phyloP scores from a whole-genome alignment of 2,329 filamentous ascomycete genomes.

The Phialophora verrucosa region DNA sequence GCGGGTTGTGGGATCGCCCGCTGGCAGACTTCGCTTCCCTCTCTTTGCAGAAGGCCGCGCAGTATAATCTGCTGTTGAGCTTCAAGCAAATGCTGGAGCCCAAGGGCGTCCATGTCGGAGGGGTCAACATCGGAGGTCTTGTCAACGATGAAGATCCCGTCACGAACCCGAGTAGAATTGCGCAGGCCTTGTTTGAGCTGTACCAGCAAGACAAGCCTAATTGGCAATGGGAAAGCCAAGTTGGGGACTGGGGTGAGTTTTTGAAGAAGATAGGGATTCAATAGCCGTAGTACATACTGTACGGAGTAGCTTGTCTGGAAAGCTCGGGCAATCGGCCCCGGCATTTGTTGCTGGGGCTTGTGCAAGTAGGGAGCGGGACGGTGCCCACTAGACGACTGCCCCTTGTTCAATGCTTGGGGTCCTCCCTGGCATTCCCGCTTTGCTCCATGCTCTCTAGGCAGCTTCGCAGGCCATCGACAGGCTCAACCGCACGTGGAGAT shows the following conservation, averaged over 20 bases:
- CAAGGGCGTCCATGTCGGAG: constrained; percentile 39
- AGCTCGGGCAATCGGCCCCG: not conserved
- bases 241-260: constrained; percentile 30
- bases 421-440: not conserved
- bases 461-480: not conserved
- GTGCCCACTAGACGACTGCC: no score
- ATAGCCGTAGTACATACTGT: not conserved
- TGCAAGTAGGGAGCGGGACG: no score
- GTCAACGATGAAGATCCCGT: constrained; percentile 33
- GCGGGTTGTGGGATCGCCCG: constrained; percentile 24
- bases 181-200: constrained; percentile 35
- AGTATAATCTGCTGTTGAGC: constrained; percentile 28
- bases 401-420: no score
- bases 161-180: constrained; percentile 32
- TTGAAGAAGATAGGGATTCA: constrained; percentile 19
- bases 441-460: not conserved
- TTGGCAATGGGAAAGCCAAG: constrained; percentile 34
- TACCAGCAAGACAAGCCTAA: constrained; percentile 35
- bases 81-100: constrained; percentile 27
- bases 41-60: constrained; percentile 33
- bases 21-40: constrained; percentile 25
- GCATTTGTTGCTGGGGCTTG: no score
- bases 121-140: constrained; percentile 36
- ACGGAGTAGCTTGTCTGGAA: not conserved
- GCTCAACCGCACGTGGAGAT: constrained; percentile 4